Percentiles rank a stretch among this genome's conserved stretches.
Conservation (phyloP, 768 basidiomycete species). For the Mrakia hoshinonis region DNA sequence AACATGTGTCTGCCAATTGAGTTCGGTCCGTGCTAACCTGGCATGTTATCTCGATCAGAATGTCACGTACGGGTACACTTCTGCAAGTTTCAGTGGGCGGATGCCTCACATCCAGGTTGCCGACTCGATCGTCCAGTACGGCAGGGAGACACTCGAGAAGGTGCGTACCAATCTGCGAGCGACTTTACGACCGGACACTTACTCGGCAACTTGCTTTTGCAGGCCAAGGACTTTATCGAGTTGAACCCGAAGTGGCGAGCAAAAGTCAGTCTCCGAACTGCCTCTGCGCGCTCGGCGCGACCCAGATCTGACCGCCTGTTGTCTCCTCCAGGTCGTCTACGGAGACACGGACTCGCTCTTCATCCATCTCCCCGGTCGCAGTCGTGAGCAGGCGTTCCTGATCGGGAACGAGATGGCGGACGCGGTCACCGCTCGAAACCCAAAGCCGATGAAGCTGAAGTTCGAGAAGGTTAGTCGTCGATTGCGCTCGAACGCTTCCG, state of each 20-base stretch:
- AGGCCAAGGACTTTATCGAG: conserved; percentile 80
- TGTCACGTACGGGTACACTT: conserved; percentile 85
- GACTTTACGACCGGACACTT: neutral
- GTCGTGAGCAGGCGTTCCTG: conserved; percentile 84
- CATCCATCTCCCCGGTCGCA: conserved; percentile 77
- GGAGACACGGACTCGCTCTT: conserved; percentile 97
- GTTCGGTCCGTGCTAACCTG: neutral
- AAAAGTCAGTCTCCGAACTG: conserved; percentile 36
- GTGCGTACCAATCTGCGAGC: conserved; percentile 41
- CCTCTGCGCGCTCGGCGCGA: neutral
- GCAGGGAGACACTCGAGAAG: conserved; percentile 90
- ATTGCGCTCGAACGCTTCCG: neutral
- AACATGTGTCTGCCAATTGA: too few relatives aligned
- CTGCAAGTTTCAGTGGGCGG: conserved; percentile 85
- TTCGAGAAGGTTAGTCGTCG: conserved; percentile 73
- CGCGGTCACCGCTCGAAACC: conserved; percentile 73
- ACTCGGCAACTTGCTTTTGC: neutral
- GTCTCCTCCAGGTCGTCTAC: conserved; percentile 58
- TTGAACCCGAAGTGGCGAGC: conserved; percentile 76
- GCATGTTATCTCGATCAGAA: conserved; percentile 33
- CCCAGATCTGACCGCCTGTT: neutral
- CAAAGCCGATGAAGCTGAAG: conserved; percentile 85
- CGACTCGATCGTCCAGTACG: conserved; percentile 93
- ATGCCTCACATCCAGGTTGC: conserved; percentile 99
- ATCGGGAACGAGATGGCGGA: conserved; percentile 91